Conservation (phyloP, 257 asterid species). For the Gentiana straminea region DNA sequence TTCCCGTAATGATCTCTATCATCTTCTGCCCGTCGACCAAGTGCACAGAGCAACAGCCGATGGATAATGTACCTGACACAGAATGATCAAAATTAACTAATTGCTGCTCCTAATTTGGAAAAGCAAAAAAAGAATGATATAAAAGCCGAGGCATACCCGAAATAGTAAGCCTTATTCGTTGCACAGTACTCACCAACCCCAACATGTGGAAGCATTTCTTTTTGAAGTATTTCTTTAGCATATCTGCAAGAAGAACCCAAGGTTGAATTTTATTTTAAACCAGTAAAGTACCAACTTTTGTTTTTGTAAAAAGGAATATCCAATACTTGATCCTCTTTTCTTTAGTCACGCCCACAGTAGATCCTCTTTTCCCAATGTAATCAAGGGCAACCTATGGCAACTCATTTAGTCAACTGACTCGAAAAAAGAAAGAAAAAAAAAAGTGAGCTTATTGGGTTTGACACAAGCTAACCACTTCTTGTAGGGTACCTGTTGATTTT, state of each 20-base stretch:
- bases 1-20: conserved; percentile 20
- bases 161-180: conserved; percentile 19
- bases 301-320: not conserved
- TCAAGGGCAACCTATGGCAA: conserved; percentile 15
- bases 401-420: not conserved
- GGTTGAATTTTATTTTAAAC: too few relatives aligned
- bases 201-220: conserved; percentile 21
- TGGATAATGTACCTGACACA: conserved; percentile 15
- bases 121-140: not conserved
- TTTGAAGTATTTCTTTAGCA: conserved; percentile 18
- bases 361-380: conserved; percentile 16
- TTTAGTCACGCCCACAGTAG: conserved; percentile 11
- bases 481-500: conserved; percentile 16
- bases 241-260: conserved; percentile 4
- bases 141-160: conserved; percentile 9
- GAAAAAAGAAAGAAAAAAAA: not conserved
- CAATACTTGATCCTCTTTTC: conserved; percentile 13
- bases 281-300: conserved; percentile 3
- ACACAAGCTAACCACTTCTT: not conserved
- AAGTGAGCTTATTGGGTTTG: not conserved
- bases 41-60: conserved; percentile 16
- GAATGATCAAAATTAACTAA: not conserved
- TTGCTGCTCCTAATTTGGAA: too few relatives aligned
- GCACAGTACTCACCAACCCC: conserved; percentile 15
- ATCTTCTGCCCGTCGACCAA: conserved; percentile 17